These are phyloP conservation scores for Penicillium robsamsonii DNA, from an alignment of 495 filamentous ascomycete genomes.

Conservation along the genomic window DNA sequence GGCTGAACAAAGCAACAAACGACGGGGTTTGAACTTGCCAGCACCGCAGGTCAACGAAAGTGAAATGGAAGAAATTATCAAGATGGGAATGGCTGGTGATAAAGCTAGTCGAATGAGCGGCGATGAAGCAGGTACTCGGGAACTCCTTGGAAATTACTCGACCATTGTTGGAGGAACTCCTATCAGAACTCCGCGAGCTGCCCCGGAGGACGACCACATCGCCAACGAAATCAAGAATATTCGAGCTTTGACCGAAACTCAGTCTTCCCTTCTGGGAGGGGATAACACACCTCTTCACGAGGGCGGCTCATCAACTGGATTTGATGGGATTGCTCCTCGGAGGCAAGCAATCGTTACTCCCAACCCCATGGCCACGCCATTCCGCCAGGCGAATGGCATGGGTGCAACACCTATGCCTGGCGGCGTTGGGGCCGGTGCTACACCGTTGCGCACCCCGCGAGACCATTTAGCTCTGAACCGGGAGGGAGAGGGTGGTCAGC, in stretches of 20 bases:
- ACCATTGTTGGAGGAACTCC: slow-evolving; percentile 78
- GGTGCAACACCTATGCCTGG: slow-evolving; percentile 69
- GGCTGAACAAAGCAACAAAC: slow-evolving; percentile 93
- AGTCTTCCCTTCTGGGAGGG: slow-evolving; percentile 91
- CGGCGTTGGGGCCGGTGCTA: slow-evolving; percentile 64
- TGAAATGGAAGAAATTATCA: slow-evolving; percentile 96
- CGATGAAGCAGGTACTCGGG: slow-evolving; percentile 81
- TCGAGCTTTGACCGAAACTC: slow-evolving; percentile 84
- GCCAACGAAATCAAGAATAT: slow-evolving; percentile 97
- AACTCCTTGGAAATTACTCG: slow-evolving; percentile 81
- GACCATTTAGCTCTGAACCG: slow-evolving; percentile 86
- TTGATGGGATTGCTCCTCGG: slow-evolving; percentile 80
- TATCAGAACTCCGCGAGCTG: slow-evolving; percentile 85
- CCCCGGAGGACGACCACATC: slow-evolving; percentile 89
- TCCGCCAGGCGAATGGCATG: slow-evolving; percentile 65
- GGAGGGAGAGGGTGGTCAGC: slow-evolving; percentile 52
- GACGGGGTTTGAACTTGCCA: slow-evolving; percentile 74
- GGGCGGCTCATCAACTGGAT: slow-evolving; percentile 77
- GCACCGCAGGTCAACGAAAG: slow-evolving; percentile 86
- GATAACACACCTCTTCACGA: slow-evolving; percentile 90
- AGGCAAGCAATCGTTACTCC: slow-evolving; percentile 81
- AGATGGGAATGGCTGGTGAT: slow-evolving; percentile 95
- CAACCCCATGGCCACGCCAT: slow-evolving; percentile 91
- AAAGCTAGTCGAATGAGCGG: slow-evolving; percentile 74
- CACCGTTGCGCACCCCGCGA: slow-evolving; percentile 85